Evolutionary conservation across 2,329 filamentous ascomycete genomes (phyloP).

Genomic region (Capronia epimyces): DNA sequence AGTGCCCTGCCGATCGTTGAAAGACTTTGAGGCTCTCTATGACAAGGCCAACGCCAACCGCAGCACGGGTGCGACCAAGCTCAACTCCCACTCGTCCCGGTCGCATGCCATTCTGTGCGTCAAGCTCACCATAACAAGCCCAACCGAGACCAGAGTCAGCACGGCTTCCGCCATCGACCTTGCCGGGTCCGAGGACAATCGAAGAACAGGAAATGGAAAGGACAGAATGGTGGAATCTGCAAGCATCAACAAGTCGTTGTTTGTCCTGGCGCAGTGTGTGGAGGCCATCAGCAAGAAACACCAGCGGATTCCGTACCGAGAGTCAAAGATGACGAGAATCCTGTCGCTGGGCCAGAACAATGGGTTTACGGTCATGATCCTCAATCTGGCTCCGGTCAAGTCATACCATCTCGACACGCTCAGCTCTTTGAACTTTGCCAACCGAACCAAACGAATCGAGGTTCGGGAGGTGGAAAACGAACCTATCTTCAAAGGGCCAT

Average conservation of each 20-base stretch:
- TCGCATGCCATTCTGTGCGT: constrained; percentile 89
- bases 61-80: constrained; percentile 79
- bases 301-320: constrained; percentile 78
- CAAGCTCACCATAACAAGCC: constrained; percentile 72
- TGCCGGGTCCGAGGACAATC: constrained; percentile 91
- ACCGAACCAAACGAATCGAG: constrained; percentile 92
- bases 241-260: constrained; percentile 95
- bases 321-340: constrained; percentile 96
- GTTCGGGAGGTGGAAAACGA: constrained; percentile 94
- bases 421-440: constrained; percentile 90
- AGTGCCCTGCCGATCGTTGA: constrained; percentile 72
- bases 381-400: constrained; percentile 85
- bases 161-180: constrained; percentile 91
- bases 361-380: constrained; percentile 91
- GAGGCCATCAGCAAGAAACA: constrained; percentile 81
- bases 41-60: constrained; percentile 89
- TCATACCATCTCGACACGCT: constrained; percentile 92
- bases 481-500: constrained; percentile 73
- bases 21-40: constrained; percentile 85
- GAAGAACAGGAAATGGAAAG: constrained; percentile 87
- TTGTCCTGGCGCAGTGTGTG: constrained; percentile 89
- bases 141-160: constrained; percentile 64
- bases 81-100: constrained; percentile 84
- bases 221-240: constrained; percentile 91
- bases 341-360: constrained; percentile 89